Evolutionary conservation across 1,284 basidiomycete species (phyloP).

Genomic region (Fomitopsis betulina): DNA sequence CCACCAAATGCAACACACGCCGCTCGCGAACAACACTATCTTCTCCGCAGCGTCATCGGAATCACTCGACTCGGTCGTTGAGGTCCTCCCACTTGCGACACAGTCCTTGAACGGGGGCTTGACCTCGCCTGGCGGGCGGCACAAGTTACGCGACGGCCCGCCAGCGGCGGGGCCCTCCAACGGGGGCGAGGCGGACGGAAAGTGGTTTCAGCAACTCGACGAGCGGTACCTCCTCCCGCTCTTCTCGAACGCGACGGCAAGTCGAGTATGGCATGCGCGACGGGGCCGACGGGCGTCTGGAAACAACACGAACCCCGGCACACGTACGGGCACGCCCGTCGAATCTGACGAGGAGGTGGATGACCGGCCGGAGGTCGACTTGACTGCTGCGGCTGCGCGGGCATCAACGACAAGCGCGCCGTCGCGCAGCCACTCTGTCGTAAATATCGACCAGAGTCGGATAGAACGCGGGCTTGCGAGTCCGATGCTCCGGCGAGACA

Average conservation of each 20-base stretch:
- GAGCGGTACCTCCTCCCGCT: conserved; percentile 92
- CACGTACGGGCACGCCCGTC: conserved; percentile 39
- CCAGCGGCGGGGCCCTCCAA: conserved; percentile 13
- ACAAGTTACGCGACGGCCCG: conserved; percentile 15
- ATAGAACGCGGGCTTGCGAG: conserved; percentile 54
- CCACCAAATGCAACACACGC: conserved; percentile 43
- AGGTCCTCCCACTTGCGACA: conserved; percentile 73
- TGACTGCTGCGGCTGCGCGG: conserved; percentile 15
- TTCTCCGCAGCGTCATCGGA: conserved; percentile 65
- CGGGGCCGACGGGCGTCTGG: conserved; percentile 48
- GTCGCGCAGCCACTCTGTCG: conserved; percentile 25
- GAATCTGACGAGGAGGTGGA: conserved; percentile 50
- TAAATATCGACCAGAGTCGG: conserved; percentile 43
- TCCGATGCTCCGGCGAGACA: conserved; percentile 44
- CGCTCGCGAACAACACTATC: conserved; percentile 28
- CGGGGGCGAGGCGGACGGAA: conserved; percentile 51
- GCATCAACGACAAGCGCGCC: conserved; percentile 6
- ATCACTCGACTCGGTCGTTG: conserved; percentile 73
- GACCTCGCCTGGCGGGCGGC: conserved; percentile 12
- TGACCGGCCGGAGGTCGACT: conserved; percentile 34
- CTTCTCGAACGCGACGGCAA: conserved; percentile 93
- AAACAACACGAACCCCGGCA: conserved; percentile 23
- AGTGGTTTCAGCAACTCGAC: conserved; percentile 97
- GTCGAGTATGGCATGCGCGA: conserved; percentile 81
- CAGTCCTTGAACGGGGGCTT: conserved; percentile 26